These are phyloP conservation scores for Tuber melanosporum DNA, from an alignment of 495 filamentous ascomycete genomes.

Conservation along the genomic window DNA sequence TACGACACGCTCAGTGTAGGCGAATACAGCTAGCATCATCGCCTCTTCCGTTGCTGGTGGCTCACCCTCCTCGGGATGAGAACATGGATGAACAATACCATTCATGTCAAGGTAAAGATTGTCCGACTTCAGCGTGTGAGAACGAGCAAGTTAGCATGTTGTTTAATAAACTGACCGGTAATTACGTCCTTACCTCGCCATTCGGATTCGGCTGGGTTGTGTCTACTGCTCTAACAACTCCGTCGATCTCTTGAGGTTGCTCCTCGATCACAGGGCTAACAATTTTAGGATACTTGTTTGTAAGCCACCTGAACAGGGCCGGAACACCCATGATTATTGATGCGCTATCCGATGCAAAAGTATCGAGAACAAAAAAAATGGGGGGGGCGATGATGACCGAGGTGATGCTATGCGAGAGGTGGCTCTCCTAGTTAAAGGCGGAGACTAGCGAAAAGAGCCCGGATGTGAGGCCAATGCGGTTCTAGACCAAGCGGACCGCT, in stretches of 20 bases:
- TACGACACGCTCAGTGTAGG: slow-evolving; percentile 93
- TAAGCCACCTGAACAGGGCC: slow-evolving; percentile 43
- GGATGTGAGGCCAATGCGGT: neutral
- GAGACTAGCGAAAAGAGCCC: neutral
- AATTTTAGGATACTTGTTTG: slow-evolving; percentile 65
- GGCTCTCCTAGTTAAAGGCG: neutral
- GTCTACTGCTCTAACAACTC: slow-evolving; percentile 74
- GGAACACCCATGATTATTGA: slow-evolving; percentile 39
- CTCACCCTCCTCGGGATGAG: slow-evolving; percentile 89
- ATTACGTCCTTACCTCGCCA: slow-evolving; percentile 53
- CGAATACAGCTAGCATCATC: slow-evolving; percentile 98
- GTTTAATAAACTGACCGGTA: neutral
- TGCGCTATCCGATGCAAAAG: neutral
- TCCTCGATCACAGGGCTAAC: slow-evolving; percentile 86
- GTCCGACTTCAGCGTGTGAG: slow-evolving; percentile 60
- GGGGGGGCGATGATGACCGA: neutral
- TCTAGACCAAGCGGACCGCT: neutral
- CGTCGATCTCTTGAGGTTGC: slow-evolving; percentile 63
- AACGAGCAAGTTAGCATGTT: slow-evolving; percentile 8
- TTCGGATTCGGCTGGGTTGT: slow-evolving; percentile 83
- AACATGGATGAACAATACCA: slow-evolving; percentile 98
- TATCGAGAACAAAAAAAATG: neutral
- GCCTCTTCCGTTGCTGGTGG: slow-evolving; percentile 90
- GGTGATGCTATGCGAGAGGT: neutral
- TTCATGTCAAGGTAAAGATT: slow-evolving; percentile 99